A percentile compares a stretch with the other conserved stretches of the same genome.
phyloP scores from a whole-genome alignment of 2,329 filamentous ascomycete species.

The Ascochyta clinopodiicola region DNA sequence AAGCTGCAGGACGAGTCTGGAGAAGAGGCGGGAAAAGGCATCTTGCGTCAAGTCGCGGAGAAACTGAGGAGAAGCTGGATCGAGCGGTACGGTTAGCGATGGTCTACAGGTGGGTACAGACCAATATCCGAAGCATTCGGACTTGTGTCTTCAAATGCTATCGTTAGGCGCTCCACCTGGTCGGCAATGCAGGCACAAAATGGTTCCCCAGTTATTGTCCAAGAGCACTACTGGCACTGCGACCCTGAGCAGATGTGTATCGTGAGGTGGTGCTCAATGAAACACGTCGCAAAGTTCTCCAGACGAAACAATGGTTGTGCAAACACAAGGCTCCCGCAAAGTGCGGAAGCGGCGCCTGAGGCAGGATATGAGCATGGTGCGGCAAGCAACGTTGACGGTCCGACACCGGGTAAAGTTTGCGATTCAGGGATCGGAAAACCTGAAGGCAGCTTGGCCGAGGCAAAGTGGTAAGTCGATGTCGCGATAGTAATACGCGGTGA shows the following conservation, averaged over 20 bases:
- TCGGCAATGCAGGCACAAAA: constrained; percentile 20
- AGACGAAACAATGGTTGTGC: constrained; percentile 12
- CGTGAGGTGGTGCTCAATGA: constrained; percentile 5
- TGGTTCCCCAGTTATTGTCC: not conserved
- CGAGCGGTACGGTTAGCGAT: constrained; percentile 15
- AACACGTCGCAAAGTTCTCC: constrained; percentile 5
- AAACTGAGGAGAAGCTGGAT: constrained; percentile 15
- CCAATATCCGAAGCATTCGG: constrained; percentile 20
- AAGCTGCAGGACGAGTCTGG: constrained; percentile 9
- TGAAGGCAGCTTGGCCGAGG: constrained; percentile 11
- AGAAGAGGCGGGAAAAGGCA: constrained; percentile 15
- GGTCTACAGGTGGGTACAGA: constrained; percentile 19
- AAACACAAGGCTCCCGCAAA: constrained; percentile 7
- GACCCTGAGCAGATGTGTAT: not conserved
- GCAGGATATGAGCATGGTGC: constrained; percentile 18
- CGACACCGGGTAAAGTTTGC: constrained; percentile 16
- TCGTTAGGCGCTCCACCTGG: constrained; percentile 19
- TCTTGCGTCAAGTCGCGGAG: constrained; percentile 17
- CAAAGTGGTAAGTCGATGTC: constrained; percentile 1
- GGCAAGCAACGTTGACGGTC: constrained; percentile 17
- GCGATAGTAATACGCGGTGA: constrained; percentile 5
- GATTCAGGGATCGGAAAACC: constrained; percentile 4
- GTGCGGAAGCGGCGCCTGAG: constrained; percentile 16
- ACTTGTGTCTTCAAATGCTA: constrained; percentile 5
- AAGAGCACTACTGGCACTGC: constrained; percentile 10